Evolutionary conservation across 1,284 basidiomycete genomes (phyloP).

Genomic region (Takashimella tepidaria): DNA sequence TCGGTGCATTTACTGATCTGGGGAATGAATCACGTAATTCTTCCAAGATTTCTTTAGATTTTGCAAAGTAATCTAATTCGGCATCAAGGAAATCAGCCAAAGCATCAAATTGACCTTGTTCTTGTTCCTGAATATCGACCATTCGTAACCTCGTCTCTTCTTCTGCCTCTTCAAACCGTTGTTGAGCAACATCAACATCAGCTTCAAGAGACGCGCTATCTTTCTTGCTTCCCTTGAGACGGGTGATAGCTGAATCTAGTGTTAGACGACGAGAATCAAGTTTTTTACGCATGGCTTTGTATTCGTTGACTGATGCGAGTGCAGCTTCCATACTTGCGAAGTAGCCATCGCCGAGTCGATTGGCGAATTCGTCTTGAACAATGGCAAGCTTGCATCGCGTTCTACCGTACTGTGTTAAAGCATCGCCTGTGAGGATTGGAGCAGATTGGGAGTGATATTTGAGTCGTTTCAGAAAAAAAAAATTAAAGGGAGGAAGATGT

Average conservation of each 20-base stretch:
- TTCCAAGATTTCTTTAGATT: constrained; percentile 63
- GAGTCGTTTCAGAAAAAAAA: constrained; percentile 2
- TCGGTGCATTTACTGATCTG: constrained; percentile 8
- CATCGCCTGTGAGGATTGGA: no score
- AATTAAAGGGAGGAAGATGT: no score
- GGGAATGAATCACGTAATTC: constrained; percentile 65
- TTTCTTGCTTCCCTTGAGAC: constrained; percentile 56
- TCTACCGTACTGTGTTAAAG: constrained; percentile 65
- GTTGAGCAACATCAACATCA: constrained; percentile 62
- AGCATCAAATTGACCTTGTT: constrained; percentile 60
- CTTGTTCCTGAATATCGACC: constrained; percentile 68
- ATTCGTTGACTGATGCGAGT: constrained; percentile 42
- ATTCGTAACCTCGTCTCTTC: constrained; percentile 72
- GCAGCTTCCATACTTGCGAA: constrained; percentile 58
- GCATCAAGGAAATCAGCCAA: constrained; percentile 64
- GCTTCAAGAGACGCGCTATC: constrained; percentile 67
- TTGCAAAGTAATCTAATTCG: constrained; percentile 66
- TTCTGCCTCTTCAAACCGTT: constrained; percentile 72
- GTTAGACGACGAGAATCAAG: constrained; percentile 71
- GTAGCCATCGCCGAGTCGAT: constrained; percentile 66
- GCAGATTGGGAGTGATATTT: no score
- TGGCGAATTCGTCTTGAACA: constrained; percentile 69
- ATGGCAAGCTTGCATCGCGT: constrained; percentile 75
- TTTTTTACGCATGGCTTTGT: constrained; percentile 50
- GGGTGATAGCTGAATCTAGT: constrained; percentile 68